phyloP scores from a whole-genome alignment of 2,329 filamentous ascomycete genomes.

The Phaeosphaeria sp. region DNA sequence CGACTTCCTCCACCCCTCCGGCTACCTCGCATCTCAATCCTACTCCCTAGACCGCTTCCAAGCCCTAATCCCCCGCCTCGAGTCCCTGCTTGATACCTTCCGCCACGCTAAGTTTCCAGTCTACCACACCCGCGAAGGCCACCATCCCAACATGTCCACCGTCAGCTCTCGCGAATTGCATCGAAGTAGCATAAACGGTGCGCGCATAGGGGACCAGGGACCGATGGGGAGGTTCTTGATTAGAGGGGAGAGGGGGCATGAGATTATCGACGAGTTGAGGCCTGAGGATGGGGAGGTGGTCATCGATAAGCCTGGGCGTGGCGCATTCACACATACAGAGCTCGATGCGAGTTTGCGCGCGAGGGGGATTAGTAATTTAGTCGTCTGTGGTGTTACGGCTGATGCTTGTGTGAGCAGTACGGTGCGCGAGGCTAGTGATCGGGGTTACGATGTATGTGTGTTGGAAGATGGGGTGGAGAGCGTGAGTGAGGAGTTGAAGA shows the following conservation, averaged over 20 bases:
- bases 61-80: conserved; percentile 54
- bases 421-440: conserved; percentile 63
- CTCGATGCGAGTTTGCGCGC: conserved; percentile 60
- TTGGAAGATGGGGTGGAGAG: conserved; percentile 61
- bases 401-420: conserved; percentile 64
- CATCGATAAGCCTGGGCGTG: conserved; percentile 63
- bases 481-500: conserved; percentile 38
- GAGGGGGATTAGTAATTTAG: conserved; percentile 60
- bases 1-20: conserved; percentile 58
- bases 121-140: conserved; percentile 60
- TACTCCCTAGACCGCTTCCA: conserved; percentile 51
- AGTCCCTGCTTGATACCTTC: conserved; percentile 51
- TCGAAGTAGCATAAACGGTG: conserved; percentile 59
- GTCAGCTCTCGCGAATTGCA: conserved; percentile 62
- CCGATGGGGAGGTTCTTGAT: conserved; percentile 66
- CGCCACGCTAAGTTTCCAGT: conserved; percentile 52
- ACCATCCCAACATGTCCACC: conserved; percentile 63
- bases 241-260: conserved; percentile 65
- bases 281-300: conserved; percentile 57
- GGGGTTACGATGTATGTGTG: conserved; percentile 61
- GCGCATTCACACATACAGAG: conserved; percentile 62
- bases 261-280: conserved; percentile 62
- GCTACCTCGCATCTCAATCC: conserved; percentile 60
- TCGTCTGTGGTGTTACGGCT: conserved; percentile 62
- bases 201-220: conserved; percentile 61